phyloP scores from a whole-genome alignment of 352 stramenopile genomes.

The Phytopythium montanum region DNA sequence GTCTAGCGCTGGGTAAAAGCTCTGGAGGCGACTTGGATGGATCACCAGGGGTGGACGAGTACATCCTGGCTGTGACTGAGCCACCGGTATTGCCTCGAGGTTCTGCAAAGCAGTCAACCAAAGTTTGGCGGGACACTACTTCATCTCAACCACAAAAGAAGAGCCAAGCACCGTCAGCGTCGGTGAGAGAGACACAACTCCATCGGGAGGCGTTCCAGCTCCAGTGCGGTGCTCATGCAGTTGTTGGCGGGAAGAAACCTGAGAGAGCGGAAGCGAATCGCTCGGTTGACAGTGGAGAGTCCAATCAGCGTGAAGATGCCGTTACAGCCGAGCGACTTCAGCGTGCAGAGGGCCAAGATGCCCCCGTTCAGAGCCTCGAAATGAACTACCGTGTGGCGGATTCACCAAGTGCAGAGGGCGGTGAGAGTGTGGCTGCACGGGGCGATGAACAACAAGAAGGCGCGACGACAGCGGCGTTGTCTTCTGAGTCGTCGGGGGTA shows the following conservation, averaged over 20 bases:
- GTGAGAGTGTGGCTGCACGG: background rate
- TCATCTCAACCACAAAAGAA: background rate
- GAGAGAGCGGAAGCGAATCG: background rate
- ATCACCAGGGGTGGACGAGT: background rate
- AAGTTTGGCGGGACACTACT: no score
- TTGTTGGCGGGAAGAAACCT: background rate
- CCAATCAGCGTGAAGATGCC: background rate
- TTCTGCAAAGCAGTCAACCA: background rate
- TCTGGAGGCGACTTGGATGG: background rate
- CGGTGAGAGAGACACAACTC: background rate
- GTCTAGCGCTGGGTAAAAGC: background rate
- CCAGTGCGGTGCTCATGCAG: no score
- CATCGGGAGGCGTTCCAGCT: background rate
- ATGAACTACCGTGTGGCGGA: background rate
- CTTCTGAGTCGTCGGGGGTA: background rate
- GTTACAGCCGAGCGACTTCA: background rate
- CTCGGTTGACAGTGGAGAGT: background rate
- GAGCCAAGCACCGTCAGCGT: background rate
- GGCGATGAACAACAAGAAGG: background rate
- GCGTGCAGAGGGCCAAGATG: background rate
- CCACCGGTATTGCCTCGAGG: background rate
- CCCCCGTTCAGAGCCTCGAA: background rate
- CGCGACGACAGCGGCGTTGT: background rate
- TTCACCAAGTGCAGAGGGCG: background rate
- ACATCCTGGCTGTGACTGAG: background rate